phyloP scores from a whole-genome alignment of 345 rosid species.

The Mercurialis annua region DNA sequence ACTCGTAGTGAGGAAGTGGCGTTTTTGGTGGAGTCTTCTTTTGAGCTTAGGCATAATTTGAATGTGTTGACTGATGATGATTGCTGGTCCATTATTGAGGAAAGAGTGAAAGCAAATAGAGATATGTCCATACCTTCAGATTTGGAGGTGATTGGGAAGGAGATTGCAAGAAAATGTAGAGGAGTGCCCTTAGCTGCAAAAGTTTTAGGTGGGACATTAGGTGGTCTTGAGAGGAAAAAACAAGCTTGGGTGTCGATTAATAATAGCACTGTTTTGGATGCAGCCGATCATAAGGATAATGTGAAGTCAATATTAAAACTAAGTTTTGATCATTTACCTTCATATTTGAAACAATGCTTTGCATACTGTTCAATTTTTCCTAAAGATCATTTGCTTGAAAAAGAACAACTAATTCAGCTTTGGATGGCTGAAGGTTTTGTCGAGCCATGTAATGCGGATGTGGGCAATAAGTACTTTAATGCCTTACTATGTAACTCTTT shows the following conservation, averaged over 20 bases:
- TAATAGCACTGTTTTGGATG: slow-evolving; percentile 11
- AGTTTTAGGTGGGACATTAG: neutral
- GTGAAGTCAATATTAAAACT: neutral
- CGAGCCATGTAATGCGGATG: neutral
- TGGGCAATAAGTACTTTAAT: slow-evolving; percentile 21
- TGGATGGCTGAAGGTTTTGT: slow-evolving; percentile 15
- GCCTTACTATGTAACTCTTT: slow-evolving; percentile 19
- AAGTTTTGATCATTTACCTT: slow-evolving; percentile 11
- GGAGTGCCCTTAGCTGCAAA: slow-evolving; percentile 19
- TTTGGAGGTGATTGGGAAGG: slow-evolving; percentile 15
- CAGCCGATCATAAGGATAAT: neutral
- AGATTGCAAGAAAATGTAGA: slow-evolving; percentile 16
- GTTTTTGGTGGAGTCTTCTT: too few species aligned
- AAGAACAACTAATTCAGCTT: slow-evolving; percentile 4
- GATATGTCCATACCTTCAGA: neutral
- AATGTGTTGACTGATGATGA: neutral
- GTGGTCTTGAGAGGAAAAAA: neutral
- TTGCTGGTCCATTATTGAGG: slow-evolving; percentile 20
- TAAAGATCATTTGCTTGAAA: neutral
- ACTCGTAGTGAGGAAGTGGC: too few species aligned
- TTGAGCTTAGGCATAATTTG: neutral
- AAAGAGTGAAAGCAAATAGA: neutral
- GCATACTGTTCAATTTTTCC: slow-evolving; percentile 11
- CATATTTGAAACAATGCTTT: slow-evolving; percentile 7
- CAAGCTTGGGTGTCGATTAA: slow-evolving; percentile 9